Conservation (phyloP, 2,329 filamentous ascomycete genomes). For the Colletotrichum graminicola region DNA sequence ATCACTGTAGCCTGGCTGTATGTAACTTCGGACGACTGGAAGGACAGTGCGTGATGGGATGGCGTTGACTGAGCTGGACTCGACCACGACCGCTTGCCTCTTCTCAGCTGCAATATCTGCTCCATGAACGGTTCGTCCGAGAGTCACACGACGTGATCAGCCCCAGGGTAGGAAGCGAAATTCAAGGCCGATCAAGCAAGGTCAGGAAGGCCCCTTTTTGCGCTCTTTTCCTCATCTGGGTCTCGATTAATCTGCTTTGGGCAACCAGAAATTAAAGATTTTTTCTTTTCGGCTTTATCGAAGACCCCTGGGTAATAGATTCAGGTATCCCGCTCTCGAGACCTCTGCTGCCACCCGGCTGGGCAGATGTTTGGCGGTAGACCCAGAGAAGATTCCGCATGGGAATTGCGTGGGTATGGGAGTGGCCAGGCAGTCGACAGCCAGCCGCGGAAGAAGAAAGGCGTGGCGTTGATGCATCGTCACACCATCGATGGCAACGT, state of each 20-base stretch:
- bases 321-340: conserved; percentile 7
- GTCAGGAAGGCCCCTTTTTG: conserved; percentile 37
- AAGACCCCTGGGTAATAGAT: conserved; percentile 20
- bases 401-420: conserved; percentile 10
- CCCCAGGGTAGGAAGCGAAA: conserved; percentile 6
- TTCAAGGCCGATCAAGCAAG: conserved; percentile 1
- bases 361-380: conserved; percentile 26
- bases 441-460: conserved; percentile 27
- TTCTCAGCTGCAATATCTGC: conserved; percentile 23
- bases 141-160: background rate
- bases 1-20: conserved; percentile 5
- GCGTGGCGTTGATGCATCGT: conserved; percentile 33
- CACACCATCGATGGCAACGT: conserved; percentile 29
- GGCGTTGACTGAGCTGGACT: conserved; percentile 26
- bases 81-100: background rate
- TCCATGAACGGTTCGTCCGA: conserved; percentile 21
- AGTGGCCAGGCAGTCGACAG: conserved; percentile 3
- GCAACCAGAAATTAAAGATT: conserved; percentile 10
- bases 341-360: conserved; percentile 13
- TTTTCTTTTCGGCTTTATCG: conserved; percentile 33
- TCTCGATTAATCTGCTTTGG: conserved; percentile 14
- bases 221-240: conserved; percentile 20
- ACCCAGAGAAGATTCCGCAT: background rate
- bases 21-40: conserved; percentile 29
- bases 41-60: conserved; percentile 18